phyloP scores from a whole-genome alignment of 139 green algal species.

The Spirogloea muscicola region DNA sequence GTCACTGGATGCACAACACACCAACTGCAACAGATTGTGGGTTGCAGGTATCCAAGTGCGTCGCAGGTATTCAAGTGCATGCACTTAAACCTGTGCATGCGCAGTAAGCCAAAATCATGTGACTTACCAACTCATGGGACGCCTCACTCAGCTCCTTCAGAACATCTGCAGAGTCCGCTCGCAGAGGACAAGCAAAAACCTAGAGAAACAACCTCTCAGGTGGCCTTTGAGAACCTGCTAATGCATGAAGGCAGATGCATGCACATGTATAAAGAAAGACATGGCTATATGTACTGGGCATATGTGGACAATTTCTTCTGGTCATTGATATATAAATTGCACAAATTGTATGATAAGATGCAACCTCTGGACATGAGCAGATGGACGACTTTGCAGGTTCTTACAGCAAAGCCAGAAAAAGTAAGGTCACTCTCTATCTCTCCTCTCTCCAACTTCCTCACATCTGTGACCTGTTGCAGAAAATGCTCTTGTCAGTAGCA shows the following conservation, averaged over 20 bases:
- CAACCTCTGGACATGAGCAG: too few relatives aligned
- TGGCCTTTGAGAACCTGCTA: neutral
- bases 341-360: neutral
- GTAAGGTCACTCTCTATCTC: conserved; percentile 33
- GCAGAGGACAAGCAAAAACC: conserved; percentile 82
- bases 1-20: too few relatives aligned
- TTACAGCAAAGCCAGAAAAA: conserved; percentile 47
- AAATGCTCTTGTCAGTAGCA: neutral
- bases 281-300: too few relatives aligned
- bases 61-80: too few relatives aligned
- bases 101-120: too few relatives aligned
- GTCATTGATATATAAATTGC: too few relatives aligned
- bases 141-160: conserved; percentile 69
- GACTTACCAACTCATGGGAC: too few relatives aligned
- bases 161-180: conserved; percentile 72
- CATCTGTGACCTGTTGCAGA: conserved; percentile 29
- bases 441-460: conserved; percentile 23
- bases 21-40: too few relatives aligned
- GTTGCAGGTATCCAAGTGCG: too few relatives aligned
- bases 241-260: neutral
- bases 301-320: too few relatives aligned
- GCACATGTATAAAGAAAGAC: neutral
- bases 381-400: too few relatives aligned
- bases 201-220: conserved; percentile 23
- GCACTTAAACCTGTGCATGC: too few relatives aligned